phyloP scores from a whole-genome alignment of 2,329 filamentous ascomycete genomes.

The Graphilbum sp. region DNA sequence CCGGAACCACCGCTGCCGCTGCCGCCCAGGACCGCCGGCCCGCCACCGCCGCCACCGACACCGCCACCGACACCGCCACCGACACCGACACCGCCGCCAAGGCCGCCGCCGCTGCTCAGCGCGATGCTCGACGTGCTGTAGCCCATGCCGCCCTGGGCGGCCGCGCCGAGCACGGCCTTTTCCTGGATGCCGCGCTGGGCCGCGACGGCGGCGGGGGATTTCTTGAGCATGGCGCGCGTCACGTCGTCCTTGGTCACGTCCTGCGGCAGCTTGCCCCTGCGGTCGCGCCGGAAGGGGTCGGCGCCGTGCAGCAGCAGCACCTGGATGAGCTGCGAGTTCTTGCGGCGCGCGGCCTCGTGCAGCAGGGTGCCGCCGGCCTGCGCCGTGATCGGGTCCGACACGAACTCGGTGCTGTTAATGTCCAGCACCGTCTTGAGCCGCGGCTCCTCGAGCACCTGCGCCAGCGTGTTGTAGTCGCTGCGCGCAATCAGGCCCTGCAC shows the following conservation, averaged over 20 bases:
- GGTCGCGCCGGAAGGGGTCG: conserved; percentile 87
- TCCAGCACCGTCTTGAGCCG: conserved; percentile 76
- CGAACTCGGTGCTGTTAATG: conserved; percentile 81
- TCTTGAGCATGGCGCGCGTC: conserved; percentile 77
- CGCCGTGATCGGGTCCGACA: conserved; percentile 60
- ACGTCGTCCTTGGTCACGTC: conserved; percentile 92
- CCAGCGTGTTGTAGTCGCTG: conserved; percentile 61
- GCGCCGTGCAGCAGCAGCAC: conserved; percentile 84
- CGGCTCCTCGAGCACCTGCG: conserved; percentile 67
- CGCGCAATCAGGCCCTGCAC: conserved; percentile 63
- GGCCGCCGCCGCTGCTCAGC: not conserved
- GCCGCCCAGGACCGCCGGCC: conserved; percentile 1
- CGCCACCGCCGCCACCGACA: not conserved
- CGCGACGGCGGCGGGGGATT: conserved; percentile 82
- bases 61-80: not conserved
- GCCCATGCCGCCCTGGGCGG: conserved; percentile 31
- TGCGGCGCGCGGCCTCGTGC: conserved; percentile 82
- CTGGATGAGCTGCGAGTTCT: conserved; percentile 75
- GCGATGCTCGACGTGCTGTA: not conserved
- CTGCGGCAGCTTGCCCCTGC: conserved; percentile 88
- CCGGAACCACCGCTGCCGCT: not conserved
- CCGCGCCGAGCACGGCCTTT: conserved; percentile 79
- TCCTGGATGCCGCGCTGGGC: conserved; percentile 94
- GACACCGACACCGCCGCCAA: not conserved
- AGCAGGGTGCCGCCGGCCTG: conserved; percentile 81